Evolutionary conservation across 805 yeast genomes (phyloP), one percentile per base, ranked within the genome.

Genomic region (Isabelozyma heimii): DNA sequence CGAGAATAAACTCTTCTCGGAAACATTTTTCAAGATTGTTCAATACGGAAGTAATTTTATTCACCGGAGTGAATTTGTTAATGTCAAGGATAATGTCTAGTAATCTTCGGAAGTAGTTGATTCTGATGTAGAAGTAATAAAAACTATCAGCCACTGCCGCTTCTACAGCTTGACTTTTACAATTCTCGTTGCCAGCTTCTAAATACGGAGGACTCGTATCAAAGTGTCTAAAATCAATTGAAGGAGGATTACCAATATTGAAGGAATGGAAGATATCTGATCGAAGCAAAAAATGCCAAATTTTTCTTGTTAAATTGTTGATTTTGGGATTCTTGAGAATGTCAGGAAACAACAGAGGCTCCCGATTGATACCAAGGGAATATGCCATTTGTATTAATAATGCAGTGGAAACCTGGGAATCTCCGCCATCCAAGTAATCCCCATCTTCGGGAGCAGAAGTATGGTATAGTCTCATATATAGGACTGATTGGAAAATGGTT

Each of bases 341-440:
- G 13, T 56, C 61, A 13, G 27, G 15, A 55, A 52, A 44, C 39
- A 72, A 71, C 43, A 71, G 72, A 1, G 88, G 87, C 53, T 84
- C 88, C 55, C 88, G 70, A 57, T 84, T 84, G 17, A 84, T 56
- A 0, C 88, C 89, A 49, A 83, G 75, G 35, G 83, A 75, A 44
- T 79, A 71, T 0, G 83, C 86, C 82, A 83, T 79, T 55, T 82
- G 87, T 15, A 81, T 66, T 28, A 82, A 67, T 65, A 80, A 73
- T 1, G 83, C 80, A 8, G 76, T 59, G 46, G 77, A 71, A 9
- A 81, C 75, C 54, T 78, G 82, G 3, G 80, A 75, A 39, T 78
- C 80, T 30, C 82, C 84, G 47, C 81, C 84, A 55, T 80, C 85
- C 4, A 70, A 66, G 1, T 75, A 69, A 52, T 77, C 82, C 24